A percentile compares a stretch with the other conserved stretches of the same genome.
phyloP scores from a whole-genome alignment of 1,139 yeast species.

The Zygoascus hellenicus region DNA sequence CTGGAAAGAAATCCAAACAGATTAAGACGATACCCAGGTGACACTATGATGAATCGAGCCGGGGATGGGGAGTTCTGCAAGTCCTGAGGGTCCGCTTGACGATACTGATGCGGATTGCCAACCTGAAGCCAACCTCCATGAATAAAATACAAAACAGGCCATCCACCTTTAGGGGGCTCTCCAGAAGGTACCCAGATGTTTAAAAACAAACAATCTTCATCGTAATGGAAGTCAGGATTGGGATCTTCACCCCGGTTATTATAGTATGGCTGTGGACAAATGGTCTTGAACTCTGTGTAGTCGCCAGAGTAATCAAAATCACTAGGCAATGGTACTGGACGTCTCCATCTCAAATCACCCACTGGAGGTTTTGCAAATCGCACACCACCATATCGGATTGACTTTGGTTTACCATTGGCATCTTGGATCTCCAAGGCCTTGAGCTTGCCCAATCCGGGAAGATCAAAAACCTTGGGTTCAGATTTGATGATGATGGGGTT shows the following conservation, averaged over 20 bases:
- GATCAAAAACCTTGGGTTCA: background rate
- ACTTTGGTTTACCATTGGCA: slow-evolving; percentile 11
- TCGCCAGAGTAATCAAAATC: slow-evolving; percentile 36
- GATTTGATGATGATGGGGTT: slow-evolving; percentile 9
- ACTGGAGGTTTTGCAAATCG: slow-evolving; percentile 27
- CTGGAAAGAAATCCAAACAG: slow-evolving; percentile 38
- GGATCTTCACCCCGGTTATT: slow-evolving; percentile 20
- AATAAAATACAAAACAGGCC: slow-evolving; percentile 39
- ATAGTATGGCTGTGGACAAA: slow-evolving; percentile 36
- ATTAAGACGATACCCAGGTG: slow-evolving; percentile 39
- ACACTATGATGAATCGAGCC: slow-evolving; percentile 35
- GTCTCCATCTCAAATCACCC: slow-evolving; percentile 29
- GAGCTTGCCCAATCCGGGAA: slow-evolving; percentile 8
- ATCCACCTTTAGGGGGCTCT: slow-evolving; percentile 34
- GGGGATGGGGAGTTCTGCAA: slow-evolving; percentile 26
- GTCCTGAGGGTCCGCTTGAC: slow-evolving; percentile 28
- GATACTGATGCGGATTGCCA: slow-evolving; percentile 33
- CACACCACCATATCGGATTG: slow-evolving; percentile 20
- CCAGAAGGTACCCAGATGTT: slow-evolving; percentile 41
- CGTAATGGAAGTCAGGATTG: slow-evolving; percentile 27
- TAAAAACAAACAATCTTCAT: slow-evolving; percentile 36
- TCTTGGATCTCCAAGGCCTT: slow-evolving; percentile 9
- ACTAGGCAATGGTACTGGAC: slow-evolving; percentile 29
- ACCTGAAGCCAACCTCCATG: slow-evolving; percentile 43
- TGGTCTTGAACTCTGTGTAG: slow-evolving; percentile 30